These are phyloP conservation scores for Candida stauntonica DNA, from an alignment of 805 yeast species.

Conservation along the genomic window DNA sequence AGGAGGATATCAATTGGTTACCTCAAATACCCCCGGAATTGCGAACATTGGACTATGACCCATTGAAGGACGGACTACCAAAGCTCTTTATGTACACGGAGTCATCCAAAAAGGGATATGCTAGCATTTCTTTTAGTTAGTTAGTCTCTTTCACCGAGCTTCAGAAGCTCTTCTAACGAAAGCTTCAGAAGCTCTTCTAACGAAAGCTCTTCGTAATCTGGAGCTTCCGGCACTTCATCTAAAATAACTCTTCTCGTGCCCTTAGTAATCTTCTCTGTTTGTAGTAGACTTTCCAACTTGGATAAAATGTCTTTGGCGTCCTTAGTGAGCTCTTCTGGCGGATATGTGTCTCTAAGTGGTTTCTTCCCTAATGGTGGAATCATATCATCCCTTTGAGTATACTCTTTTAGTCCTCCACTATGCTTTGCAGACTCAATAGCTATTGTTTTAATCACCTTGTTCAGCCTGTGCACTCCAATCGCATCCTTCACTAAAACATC, in stretches of 20 bases:
- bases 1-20: constrained; percentile 8
- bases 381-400: constrained; percentile 15
- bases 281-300: constrained; percentile 14
- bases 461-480: constrained; percentile 24
- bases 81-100: constrained; percentile 6
- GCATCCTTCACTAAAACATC: constrained; percentile 26
- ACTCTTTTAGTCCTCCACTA: constrained; percentile 11
- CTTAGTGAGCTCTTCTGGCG: constrained; percentile 10
- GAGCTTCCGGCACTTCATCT: constrained; percentile 4
- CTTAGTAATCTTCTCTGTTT: constrained; percentile 23
- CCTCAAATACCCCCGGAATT: background rate
- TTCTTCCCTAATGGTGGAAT: constrained; percentile 28
- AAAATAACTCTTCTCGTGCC: background rate
- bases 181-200: constrained; percentile 7
- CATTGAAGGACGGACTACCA: constrained; percentile 3
- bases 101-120: background rate
- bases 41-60: constrained; percentile 1
- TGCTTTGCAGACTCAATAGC: constrained; percentile 10
- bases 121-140: too few species aligned
- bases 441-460: constrained; percentile 16
- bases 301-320: constrained; percentile 14
- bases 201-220: constrained; percentile 8
- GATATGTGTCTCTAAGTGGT: constrained; percentile 17
- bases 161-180: constrained; percentile 7
- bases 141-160: constrained; percentile 3